These are phyloP conservation scores for Claviceps pusilla DNA, from an alignment of 2,329 filamentous ascomycete genomes.

Conservation along the genomic window DNA sequence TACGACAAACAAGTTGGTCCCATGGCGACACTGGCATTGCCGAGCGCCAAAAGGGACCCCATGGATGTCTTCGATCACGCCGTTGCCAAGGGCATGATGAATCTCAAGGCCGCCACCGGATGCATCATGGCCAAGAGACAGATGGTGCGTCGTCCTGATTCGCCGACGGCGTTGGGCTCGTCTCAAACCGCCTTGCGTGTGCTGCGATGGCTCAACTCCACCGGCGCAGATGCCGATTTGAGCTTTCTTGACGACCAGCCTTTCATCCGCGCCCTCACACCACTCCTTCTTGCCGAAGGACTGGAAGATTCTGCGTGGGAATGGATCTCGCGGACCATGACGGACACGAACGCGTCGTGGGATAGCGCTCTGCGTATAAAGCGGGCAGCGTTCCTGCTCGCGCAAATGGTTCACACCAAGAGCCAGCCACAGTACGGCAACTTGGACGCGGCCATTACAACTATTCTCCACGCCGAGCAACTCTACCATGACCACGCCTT, in stretches of 20 bases:
- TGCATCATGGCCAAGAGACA: constrained; percentile 34
- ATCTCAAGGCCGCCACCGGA: constrained; percentile 34
- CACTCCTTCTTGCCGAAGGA: constrained; percentile 38
- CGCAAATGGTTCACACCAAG: constrained; percentile 27
- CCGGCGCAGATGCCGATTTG: constrained; percentile 31
- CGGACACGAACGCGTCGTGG: constrained; percentile 10
- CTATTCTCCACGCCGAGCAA: constrained; percentile 31
- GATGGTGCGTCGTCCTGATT: constrained; percentile 18
- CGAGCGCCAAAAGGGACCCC: constrained; percentile 23
- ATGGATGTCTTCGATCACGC: constrained; percentile 42
- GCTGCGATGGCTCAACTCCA: constrained; percentile 38
- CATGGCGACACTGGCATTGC: constrained; percentile 4
- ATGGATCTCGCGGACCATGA: constrained; percentile 33
- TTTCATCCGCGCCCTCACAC: constrained; percentile 27
- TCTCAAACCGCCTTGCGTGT: constrained; percentile 34
- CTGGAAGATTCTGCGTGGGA: constrained; percentile 36
- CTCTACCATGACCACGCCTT: constrained; percentile 23
- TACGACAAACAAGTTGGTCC: constrained; percentile 15
- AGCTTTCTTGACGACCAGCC: constrained; percentile 26
- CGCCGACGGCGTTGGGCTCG: constrained; percentile 18
- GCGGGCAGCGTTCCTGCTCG: constrained; percentile 20
- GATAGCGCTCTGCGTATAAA: constrained; percentile 11
- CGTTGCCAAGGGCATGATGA: constrained; percentile 42
- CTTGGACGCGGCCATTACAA: constrained; percentile 34
- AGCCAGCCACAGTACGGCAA: constrained; percentile 24